A percentile compares a stretch with the other conserved stretches of the same genome.
Conservation (phyloP, 371 early-diverging fungal genomes). For the Mucor saturninus region DNA sequence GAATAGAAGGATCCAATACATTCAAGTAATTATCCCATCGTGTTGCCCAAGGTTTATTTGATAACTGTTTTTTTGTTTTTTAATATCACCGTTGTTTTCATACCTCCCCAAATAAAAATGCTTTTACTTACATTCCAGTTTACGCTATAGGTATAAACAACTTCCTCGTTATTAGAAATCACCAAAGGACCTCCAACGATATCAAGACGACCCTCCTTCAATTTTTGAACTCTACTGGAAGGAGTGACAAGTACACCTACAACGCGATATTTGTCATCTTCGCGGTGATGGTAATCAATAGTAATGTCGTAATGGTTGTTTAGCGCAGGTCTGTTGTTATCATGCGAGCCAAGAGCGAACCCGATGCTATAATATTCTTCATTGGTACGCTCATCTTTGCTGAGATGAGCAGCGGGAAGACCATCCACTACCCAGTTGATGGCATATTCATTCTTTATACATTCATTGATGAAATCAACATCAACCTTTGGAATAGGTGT, state of each 20-base stretch:
- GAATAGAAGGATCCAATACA: conserved; percentile 84
- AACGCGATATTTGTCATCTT: conserved; percentile 71
- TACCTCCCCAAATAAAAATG: neutral
- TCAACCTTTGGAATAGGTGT: conserved; percentile 68
- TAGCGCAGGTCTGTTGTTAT: conserved; percentile 4
- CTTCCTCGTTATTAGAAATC: conserved; percentile 46
- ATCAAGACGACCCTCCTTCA: conserved; percentile 38
- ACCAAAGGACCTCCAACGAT: conserved; percentile 54
- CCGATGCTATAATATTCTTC: conserved; percentile 79
- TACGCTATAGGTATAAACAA: conserved; percentile 87
- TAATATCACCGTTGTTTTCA: neutral
- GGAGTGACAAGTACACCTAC: conserved; percentile 89
- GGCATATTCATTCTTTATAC: conserved; percentile 82
- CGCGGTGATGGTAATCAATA: conserved; percentile 80
- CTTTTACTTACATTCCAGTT: conserved; percentile 69
- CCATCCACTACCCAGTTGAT: conserved; percentile 92
- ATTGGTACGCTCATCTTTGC: conserved; percentile 61
- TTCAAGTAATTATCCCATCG: conserved; percentile 94
- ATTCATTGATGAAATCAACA: conserved; percentile 83
- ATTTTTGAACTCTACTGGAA: conserved; percentile 49
- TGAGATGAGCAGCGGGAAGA: conserved; percentile 82
- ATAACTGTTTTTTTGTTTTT: conserved; percentile 33
- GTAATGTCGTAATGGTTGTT: conserved; percentile 92
- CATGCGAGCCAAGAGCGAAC: conserved; percentile 67
- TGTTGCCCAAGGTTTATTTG: conserved; percentile 86